phyloP scores from a whole-genome alignment of 1,284 basidiomycete genomes.

The Malassezia sp. region DNA sequence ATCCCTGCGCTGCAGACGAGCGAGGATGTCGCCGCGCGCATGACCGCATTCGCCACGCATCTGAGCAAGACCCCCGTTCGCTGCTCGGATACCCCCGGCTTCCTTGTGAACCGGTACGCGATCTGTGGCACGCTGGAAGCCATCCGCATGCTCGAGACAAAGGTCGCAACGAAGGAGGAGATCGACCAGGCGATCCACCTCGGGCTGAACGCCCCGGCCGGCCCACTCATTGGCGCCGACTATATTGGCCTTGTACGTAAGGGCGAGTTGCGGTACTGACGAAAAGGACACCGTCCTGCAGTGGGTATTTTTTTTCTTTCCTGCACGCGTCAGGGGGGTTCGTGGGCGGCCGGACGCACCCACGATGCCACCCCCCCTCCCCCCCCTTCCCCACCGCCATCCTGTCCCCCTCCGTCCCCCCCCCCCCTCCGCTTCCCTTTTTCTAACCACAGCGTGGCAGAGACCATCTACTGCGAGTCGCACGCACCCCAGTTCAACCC shows the following conservation, averaged over 20 bases:
- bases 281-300: slow-evolving; percentile 3
- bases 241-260: slow-evolving; percentile 64
- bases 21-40: slow-evolving; percentile 61
- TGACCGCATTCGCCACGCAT: slow-evolving; percentile 68
- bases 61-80: slow-evolving; percentile 61
- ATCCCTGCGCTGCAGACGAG: slow-evolving; percentile 87
- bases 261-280: neutral
- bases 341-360: slow-evolving; percentile 1
- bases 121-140: slow-evolving; percentile 91
- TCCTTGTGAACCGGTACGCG: slow-evolving; percentile 51
- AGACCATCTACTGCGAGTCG: slow-evolving; percentile 55
- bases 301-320: no score
- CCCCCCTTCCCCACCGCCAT: no score
- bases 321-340: slow-evolving; percentile 17
- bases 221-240: slow-evolving; percentile 49
- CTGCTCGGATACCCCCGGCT: slow-evolving; percentile 72
- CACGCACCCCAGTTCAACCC: slow-evolving; percentile 96
- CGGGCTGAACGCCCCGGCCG: slow-evolving; percentile 95
- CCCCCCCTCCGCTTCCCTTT: no score
- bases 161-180: slow-evolving; percentile 78
- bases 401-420: no score
- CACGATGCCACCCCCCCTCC: slow-evolving; percentile 52
- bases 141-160: slow-evolving; percentile 83
- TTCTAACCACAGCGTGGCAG: slow-evolving; percentile 34
- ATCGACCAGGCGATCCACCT: slow-evolving; percentile 86